These are phyloP conservation scores for Aspergillus taichungensis DNA, from an alignment of 495 filamentous ascomycete genomes.

Conservation along the genomic window DNA sequence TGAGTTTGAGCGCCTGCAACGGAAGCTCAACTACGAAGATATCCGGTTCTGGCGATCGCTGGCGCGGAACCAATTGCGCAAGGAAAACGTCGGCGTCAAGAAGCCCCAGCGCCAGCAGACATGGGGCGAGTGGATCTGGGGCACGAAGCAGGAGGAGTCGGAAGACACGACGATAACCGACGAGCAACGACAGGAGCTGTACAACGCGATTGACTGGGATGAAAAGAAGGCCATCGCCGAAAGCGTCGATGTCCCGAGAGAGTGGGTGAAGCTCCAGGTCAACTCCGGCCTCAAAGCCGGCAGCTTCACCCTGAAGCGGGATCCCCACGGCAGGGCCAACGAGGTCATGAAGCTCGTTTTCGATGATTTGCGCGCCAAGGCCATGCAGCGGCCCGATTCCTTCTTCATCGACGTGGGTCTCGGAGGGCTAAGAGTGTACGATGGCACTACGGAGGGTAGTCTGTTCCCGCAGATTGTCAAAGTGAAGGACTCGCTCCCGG, in stretches of 20 bases:
- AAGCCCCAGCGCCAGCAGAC: conserved; percentile 57
- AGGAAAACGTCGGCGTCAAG: conserved; percentile 81
- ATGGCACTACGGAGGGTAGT: conserved; percentile 85
- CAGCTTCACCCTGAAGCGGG: conserved; percentile 84
- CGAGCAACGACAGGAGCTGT: conserved; percentile 90
- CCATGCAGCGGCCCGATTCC: conserved; percentile 81
- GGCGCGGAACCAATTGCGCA: conserved; percentile 87
- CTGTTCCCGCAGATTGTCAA: conserved; percentile 89
- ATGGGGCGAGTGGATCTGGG: conserved; percentile 87
- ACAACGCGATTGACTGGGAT: conserved; percentile 95
- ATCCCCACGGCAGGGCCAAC: conserved; percentile 67
- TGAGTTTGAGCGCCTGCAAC: conserved; percentile 68
- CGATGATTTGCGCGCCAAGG: conserved; percentile 83
- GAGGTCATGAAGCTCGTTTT: conserved; percentile 88
- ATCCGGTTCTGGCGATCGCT: conserved; percentile 93
- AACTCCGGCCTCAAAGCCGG: conserved; percentile 84
- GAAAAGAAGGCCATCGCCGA: conserved; percentile 87
- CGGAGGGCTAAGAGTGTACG: conserved; percentile 86
- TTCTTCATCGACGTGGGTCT: conserved; percentile 81
- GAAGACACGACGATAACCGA: conserved; percentile 81
- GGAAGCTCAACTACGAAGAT: conserved; percentile 89
- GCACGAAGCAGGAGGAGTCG: conserved; percentile 59
- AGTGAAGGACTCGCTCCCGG: conserved; percentile 73
- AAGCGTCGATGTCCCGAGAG: conserved; percentile 77
- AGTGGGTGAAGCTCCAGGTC: conserved; percentile 85